These are phyloP conservation scores for Ustilaginoidea virens DNA, from an alignment of 2,329 filamentous ascomycete genomes.

Conservation along the genomic window DNA sequence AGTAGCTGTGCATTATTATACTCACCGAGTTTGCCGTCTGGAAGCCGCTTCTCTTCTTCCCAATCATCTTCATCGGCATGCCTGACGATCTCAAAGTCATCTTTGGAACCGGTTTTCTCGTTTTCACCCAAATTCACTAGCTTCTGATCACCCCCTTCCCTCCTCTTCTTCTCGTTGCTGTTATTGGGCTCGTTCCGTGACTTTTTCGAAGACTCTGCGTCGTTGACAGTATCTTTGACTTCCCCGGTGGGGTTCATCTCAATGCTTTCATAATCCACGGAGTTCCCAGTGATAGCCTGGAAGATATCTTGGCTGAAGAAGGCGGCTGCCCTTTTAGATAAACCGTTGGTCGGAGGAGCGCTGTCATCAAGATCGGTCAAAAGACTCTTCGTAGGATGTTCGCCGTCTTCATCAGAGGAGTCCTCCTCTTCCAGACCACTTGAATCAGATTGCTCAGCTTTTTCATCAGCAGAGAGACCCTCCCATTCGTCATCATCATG, in stretches of 20 bases:
- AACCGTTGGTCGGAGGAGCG: constrained; percentile 26
- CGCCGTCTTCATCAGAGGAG: constrained; percentile 19
- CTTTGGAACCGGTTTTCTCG: constrained; percentile 28
- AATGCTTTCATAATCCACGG: constrained; percentile 50
- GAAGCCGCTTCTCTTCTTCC: constrained; percentile 48
- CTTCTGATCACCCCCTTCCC: too few species aligned
- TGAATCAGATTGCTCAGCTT: constrained; percentile 33
- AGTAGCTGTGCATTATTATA: background rate
- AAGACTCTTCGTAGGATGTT: constrained; percentile 14
- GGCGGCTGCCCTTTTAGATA: constrained; percentile 72
- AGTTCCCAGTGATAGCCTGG: constrained; percentile 32
- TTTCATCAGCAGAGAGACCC: constrained; percentile 58
- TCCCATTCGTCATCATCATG: constrained; percentile 84
- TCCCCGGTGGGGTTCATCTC: constrained; percentile 23
- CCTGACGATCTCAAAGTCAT: constrained; percentile 49
- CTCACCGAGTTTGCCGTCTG: constrained; percentile 48
- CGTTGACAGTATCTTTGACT: constrained; percentile 7
- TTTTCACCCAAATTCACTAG: too few species aligned
- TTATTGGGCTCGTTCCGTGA: background rate
- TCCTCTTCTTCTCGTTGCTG: constrained; percentile 15
- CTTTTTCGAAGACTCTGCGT: constrained; percentile 1
- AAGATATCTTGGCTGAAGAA: constrained; percentile 97
- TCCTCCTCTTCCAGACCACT: constrained; percentile 44
- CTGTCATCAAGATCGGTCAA: constrained; percentile 24
- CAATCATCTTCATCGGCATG: constrained; percentile 38